phyloP scores from a whole-genome alignment of 176 grass and related monocot genomes.

The Carex littledalei region DNA sequence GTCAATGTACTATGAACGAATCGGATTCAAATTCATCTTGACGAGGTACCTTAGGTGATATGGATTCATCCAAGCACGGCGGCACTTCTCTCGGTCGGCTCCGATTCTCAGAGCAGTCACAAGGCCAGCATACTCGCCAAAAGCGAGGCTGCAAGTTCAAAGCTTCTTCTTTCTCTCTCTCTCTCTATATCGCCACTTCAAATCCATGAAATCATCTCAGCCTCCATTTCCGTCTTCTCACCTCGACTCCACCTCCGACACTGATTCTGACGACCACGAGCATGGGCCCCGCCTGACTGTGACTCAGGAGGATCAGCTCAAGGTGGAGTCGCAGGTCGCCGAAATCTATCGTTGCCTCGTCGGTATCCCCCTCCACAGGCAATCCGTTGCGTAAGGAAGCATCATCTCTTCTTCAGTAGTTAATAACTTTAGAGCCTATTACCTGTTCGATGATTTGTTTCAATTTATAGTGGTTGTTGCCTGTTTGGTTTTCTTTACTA shows the following conservation, averaged over 20 bases:
- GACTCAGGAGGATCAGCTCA: conserved; percentile 75
- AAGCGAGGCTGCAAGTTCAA: neutral
- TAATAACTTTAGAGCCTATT: neutral
- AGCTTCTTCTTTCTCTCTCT: neutral
- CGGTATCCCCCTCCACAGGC: conserved; percentile 34
- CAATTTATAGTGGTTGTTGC: neutral
- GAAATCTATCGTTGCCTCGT: conserved; percentile 64
- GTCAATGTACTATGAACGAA: too few species aligned
- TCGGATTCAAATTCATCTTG: too few species aligned
- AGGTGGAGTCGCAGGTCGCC: conserved; percentile 52
- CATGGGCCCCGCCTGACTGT: conserved; percentile 41
- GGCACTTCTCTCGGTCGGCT: neutral
- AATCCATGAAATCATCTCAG: conserved; percentile 34
- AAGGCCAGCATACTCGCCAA: too few species aligned
- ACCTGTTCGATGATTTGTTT: conserved; percentile 12
- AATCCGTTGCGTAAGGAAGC: conserved; percentile 49
- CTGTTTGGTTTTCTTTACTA: neutral
- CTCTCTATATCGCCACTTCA: neutral
- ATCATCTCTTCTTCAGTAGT: neutral
- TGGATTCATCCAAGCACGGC: too few species aligned
- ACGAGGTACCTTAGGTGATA: too few species aligned
- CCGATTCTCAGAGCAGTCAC: neutral
- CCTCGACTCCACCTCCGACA: neutral
- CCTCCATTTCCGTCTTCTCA: conserved; percentile 9
- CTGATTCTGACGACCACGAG: neutral